phyloP scores from a whole-genome alignment of 2,329 filamentous ascomycete species.

The Stenocarpella maydis region DNA sequence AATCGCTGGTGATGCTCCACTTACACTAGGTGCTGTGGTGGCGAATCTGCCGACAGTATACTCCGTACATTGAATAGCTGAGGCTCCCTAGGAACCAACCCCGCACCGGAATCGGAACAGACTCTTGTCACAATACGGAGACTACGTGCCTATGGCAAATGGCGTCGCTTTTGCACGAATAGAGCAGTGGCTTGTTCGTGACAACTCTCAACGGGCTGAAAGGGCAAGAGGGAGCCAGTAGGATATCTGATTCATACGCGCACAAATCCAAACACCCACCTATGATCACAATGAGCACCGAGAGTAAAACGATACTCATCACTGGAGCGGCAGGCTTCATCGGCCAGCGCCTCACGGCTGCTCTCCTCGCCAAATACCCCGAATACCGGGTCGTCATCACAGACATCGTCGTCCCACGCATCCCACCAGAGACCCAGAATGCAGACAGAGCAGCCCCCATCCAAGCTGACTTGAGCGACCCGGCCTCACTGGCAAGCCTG shows the following conservation, averaged over 20 bases:
- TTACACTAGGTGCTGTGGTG: background rate
- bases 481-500: constrained; percentile 29
- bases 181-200: too few species aligned
- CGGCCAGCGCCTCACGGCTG: constrained; percentile 66
- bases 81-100: constrained; percentile 8
- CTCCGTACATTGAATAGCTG: background rate
- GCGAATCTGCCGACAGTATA: constrained; percentile 13
- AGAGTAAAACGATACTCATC: constrained; percentile 57
- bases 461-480: constrained; percentile 34
- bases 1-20: background rate
- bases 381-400: constrained; percentile 59
- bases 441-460: constrained; percentile 13
- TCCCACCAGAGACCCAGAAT: constrained; percentile 7
- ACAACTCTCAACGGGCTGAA: background rate
- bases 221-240: background rate
- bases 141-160: too few species aligned
- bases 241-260: background rate
- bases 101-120: background rate
- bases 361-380: constrained; percentile 55
- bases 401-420: constrained; percentile 46
- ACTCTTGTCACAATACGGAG: too few species aligned
- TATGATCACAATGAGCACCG: constrained; percentile 8
- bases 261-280: too few species aligned
- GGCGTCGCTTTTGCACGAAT: too few species aligned
- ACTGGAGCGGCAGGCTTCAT: constrained; percentile 72